Percentiles rank a stretch among this genome's conserved stretches.
Evolutionary conservation across 768 basidiomycete species (phyloP).

Genomic region (Gyrodon lividus): DNA sequence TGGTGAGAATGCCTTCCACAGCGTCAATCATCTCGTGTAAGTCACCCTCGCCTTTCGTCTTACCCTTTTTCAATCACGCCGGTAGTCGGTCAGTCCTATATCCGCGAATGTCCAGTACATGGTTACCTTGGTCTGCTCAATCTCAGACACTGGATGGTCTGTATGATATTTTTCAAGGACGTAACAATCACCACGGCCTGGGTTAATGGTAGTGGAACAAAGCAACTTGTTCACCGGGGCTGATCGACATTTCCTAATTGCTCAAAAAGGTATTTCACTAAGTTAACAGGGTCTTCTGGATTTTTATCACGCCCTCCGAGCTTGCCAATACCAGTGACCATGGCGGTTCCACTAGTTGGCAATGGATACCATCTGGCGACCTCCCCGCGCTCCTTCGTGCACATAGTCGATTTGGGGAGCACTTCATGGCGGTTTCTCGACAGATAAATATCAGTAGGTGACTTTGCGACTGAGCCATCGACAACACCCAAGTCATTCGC

Average conservation of each 20-base stretch:
- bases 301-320: constrained; percentile 2
- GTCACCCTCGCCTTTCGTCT: not conserved
- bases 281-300: constrained; percentile 7
- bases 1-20: not conserved
- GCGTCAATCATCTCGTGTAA: not conserved
- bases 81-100: not conserved
- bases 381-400: constrained; percentile 17
- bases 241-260: constrained; percentile 2
- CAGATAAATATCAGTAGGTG: constrained; percentile 17
- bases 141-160: constrained; percentile 26
- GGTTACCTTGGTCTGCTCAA: constrained; percentile 3
- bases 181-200: constrained; percentile 6
- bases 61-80: not conserved
- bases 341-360: constrained; percentile 13
- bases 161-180: constrained; percentile 8
- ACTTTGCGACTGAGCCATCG: constrained; percentile 6
- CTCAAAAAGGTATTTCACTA: constrained; percentile 6
- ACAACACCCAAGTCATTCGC: not conserved
- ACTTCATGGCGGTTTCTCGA: constrained; percentile 15
- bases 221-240: constrained; percentile 1
- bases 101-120: not conserved
- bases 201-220: constrained; percentile 11
- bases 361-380: constrained; percentile 11
- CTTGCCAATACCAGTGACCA: constrained; percentile 11
- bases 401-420: constrained; percentile 17